Evolutionary conservation across 345 rosid genomes (phyloP).

Genomic region (Geranium brycei): DNA sequence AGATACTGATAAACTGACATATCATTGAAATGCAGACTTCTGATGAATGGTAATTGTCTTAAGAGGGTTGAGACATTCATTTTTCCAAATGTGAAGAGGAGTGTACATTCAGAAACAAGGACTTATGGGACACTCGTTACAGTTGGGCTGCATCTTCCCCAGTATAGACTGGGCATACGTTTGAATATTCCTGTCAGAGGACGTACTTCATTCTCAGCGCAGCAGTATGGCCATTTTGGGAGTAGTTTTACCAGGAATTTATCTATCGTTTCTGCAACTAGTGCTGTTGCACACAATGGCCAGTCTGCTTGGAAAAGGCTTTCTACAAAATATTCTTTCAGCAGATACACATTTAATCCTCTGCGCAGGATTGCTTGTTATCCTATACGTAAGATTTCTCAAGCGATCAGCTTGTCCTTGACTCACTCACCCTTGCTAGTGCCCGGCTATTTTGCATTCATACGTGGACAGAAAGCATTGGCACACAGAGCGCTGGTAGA

Average conservation of each 20-base stretch:
- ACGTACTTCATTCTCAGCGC: conserved; percentile 12
- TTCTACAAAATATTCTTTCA: conserved; percentile 21
- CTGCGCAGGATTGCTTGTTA: conserved; percentile 33
- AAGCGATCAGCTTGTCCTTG: conserved; percentile 64
- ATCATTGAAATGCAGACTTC: conserved; percentile 38
- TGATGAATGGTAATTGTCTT: conserved; percentile 27
- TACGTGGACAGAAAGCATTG: conserved; percentile 45
- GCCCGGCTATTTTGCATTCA: conserved; percentile 49
- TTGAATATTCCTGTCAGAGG: conserved; percentile 21
- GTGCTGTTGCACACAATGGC: conserved; percentile 30
- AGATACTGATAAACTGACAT: background rate
- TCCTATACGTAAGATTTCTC: conserved; percentile 43
- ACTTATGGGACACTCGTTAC: conserved; percentile 26
- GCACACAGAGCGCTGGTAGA: conserved; percentile 37
- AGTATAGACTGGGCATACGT: conserved; percentile 21
- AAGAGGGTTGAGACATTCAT: conserved; percentile 24
- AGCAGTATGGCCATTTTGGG: conserved; percentile 17
- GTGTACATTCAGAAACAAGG: conserved; percentile 16
- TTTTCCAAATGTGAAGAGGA: conserved; percentile 14
- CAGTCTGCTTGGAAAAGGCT: conserved; percentile 56
- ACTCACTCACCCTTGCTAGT: conserved; percentile 46
- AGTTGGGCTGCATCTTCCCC: conserved; percentile 29
- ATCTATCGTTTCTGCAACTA: conserved; percentile 27
- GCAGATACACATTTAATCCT: conserved; percentile 20
- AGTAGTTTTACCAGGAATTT: conserved; percentile 25